Conservation (phyloP, 192 early-diverging fungal genomes). For the Gigaspora rosea region DNA sequence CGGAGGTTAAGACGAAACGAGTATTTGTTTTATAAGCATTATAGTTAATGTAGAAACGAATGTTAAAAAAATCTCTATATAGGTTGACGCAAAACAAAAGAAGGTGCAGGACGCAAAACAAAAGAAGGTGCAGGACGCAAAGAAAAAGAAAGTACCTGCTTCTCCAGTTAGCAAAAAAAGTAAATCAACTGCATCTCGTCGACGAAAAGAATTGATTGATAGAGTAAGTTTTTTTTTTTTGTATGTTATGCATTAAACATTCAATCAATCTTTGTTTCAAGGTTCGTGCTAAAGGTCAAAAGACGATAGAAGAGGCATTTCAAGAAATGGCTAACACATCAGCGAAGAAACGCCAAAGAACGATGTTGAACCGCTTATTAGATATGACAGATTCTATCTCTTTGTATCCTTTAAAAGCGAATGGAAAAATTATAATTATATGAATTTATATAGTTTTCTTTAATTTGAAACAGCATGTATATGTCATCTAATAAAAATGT, state of each 20-base stretch:
- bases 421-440: background rate
- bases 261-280: background rate
- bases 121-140: too few species aligned
- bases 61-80: too few species aligned
- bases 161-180: background rate
- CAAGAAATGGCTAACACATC: background rate
- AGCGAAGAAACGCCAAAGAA: background rate
- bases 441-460: background rate
- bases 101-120: too few species aligned
- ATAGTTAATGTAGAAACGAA: too few species aligned
- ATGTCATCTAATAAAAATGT: background rate
- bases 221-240: background rate
- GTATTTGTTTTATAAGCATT: too few species aligned
- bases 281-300: slow-evolving; percentile 14
- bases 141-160: too few species aligned
- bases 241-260: background rate
- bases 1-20: too few species aligned
- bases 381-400: background rate
- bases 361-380: background rate
- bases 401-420: background rate
- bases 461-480: background rate
- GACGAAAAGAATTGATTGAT: background rate
- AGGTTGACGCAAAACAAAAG: too few species aligned
- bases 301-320: slow-evolving; percentile 3
- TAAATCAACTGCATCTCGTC: background rate